Evolutionary conservation across 1,284 basidiomycete genomes (phyloP).

Genomic region (Pseudozyma hubeiensis): DNA sequence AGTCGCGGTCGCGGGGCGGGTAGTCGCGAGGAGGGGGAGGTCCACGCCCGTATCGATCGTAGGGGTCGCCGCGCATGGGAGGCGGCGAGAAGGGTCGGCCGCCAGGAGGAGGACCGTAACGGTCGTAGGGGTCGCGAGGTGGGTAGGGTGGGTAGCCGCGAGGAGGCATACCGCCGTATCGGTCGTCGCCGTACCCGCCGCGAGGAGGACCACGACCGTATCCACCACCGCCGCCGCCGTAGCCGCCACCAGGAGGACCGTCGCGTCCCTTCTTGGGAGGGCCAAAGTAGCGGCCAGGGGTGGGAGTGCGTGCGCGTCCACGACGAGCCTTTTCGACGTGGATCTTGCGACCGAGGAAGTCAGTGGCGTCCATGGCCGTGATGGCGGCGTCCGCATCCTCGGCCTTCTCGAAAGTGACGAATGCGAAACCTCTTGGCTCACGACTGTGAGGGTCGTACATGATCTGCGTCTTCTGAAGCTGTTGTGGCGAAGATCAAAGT

Average conservation of each 20-base stretch:
- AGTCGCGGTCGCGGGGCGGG: constrained; percentile 47
- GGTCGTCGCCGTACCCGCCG: constrained; percentile 69
- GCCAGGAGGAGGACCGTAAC: constrained; percentile 63
- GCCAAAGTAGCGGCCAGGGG: constrained; percentile 92
- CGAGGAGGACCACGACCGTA: constrained; percentile 42
- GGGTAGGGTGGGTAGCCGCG: constrained; percentile 69
- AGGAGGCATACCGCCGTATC: constrained; percentile 81
- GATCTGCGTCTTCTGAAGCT: constrained; percentile 81
- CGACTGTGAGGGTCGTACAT: constrained; percentile 97
- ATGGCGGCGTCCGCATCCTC: constrained; percentile 92
- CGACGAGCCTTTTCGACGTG: constrained; percentile 94
- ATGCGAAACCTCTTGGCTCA: constrained; percentile 96
- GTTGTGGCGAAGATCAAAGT: constrained; percentile 1
- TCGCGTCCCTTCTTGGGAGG: constrained; percentile 81
- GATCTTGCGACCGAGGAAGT: constrained; percentile 85
- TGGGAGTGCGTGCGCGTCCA: constrained; percentile 91
- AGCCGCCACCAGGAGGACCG: constrained; percentile 29
- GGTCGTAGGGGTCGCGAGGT: constrained; percentile 66
- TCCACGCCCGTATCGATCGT: constrained; percentile 47
- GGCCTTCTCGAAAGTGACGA: constrained; percentile 89
- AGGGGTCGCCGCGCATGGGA: constrained; percentile 49
- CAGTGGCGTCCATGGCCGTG: constrained; percentile 82
- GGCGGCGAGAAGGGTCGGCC: constrained; percentile 49
- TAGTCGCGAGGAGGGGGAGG: constrained; percentile 53
- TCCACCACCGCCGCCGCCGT: constrained; percentile 51